Evolutionary conservation across 306 rosid genomes (phyloP), one percentile per base, ranked within the genome.

Genomic region (Acacia confusa): DNA sequence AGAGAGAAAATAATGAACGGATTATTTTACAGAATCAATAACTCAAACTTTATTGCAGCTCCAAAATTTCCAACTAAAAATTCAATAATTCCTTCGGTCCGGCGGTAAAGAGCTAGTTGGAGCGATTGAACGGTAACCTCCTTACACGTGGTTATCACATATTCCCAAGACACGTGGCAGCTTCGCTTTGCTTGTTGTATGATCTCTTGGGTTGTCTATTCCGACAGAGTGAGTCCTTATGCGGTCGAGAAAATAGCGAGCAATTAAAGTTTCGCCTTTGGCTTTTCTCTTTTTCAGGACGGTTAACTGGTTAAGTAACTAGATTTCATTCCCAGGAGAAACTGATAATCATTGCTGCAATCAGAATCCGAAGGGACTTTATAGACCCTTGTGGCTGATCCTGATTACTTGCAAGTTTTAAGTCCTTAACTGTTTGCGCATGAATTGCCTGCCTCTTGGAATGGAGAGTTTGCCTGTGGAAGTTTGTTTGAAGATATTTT

Each of bases 381-480:
- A n/a, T 38, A 27, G 7, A 38, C 22, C 16, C 32, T 24, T 58
- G 30, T 22, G 64, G 30, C 20, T 14, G 55, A 14, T 14, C 55
- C 30, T 58, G 34, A 58, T 58, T 10, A 24, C 30, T n/a, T 4
- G 20, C 17, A 64, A 64, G 27, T 47, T 47, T 20, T 72, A 19
- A 36, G 40, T 36, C 47, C 10, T 40, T 66, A 58, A 43, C 57
- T 60, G 78, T 25, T 65, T 74, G 52, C 72, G 61, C 73, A 72
- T 66, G 78, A 67, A 78, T 68, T 79, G 58, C 34, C 9, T 3
- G 19, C 32, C 68, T 47, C 15, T 75, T 50, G 68, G 77, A 53
- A 87, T 89, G 94, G 97, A 90, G 66, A 84, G 32, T 10, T 82
- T 92, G 58, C 97, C 93, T 7, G n/a, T 58, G 44, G 97, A 92